Base-by-base conservation (phyloP, 805 yeast species). In the Teunomyces aglyptinius region DNA sequence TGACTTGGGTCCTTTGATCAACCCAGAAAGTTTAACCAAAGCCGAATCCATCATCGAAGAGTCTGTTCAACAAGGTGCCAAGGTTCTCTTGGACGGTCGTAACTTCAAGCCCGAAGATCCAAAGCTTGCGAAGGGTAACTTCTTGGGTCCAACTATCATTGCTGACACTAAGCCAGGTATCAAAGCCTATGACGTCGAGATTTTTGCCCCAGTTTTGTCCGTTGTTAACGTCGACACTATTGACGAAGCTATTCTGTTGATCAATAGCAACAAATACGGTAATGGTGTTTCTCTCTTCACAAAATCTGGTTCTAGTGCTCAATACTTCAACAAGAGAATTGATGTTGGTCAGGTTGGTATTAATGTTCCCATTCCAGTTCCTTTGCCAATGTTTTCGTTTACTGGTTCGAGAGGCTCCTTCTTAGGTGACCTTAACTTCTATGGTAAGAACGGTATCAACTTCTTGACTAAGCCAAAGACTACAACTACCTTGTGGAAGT, bases 291-390 rank as follows among this genome's bases (percentile, higher is more conserved):
- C 89, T 3, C 65, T 85, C 49, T 85, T 85, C 74, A 85, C 91
- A 12, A 72, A 77, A 28, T 80, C 85, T 1, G 91, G 91, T 10
- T 70, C 85, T 18, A 71, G 78, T n/a, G 86, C 87, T 3, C 85
- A 83, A 64, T 80, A 80, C 61, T 85, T 85, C 72, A 83, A 78
- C 62, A 80, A 76, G 66, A 75, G 80, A 53, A 79, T 84, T 51
- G 86, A 83, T 49, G 81, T 84, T 46, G 91, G 91, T 27, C 90
- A 85, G 66, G 86, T 85, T 43, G 91, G 91, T 46, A 75, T 85
- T 55, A 85, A 85, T 57, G 89, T 85, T 31, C 90, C 91, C 12
- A 85, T 85, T 50, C 91, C 91, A 4, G 91, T 85, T 15, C 91
- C 91, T 42, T 70, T 85, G 63, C 90, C 91, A 49, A 82, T 85